Evolutionary conservation across 75 land plant species (phyloP).

Genomic region (Cryptomeria japonica): DNA sequence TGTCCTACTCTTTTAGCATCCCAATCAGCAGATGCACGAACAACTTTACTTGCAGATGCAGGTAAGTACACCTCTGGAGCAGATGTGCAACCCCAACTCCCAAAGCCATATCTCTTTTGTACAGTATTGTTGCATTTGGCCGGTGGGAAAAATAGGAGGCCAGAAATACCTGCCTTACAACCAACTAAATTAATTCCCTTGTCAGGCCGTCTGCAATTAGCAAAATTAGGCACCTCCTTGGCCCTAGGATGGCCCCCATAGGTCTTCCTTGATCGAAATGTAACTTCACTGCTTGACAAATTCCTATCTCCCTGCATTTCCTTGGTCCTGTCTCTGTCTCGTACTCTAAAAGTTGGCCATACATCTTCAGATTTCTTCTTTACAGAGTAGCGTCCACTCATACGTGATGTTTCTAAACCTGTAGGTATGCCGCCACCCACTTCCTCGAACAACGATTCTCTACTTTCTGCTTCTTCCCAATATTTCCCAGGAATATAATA

Average conservation of each 20-base stretch:
- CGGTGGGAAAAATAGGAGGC: constrained; percentile 1
- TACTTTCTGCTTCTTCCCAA: constrained; percentile 3
- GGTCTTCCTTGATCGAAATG: neutral
- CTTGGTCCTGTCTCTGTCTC: neutral
- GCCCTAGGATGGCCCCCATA: neutral
- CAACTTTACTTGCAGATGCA: constrained; percentile 23
- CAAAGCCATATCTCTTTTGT: constrained; percentile 15
- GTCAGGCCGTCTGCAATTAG: neutral
- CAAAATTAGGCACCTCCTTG: constrained; percentile 8
- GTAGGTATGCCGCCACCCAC: neutral
- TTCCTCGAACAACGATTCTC: neutral
- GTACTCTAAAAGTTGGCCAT: constrained; percentile 4
- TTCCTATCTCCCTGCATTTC: neutral
- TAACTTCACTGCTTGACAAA: neutral
- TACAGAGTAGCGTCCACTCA: neutral
- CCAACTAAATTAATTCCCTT: constrained; percentile 3
- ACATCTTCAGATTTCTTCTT: constrained; percentile 12
- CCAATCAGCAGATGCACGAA: constrained; percentile 45
- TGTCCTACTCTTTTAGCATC: constrained; percentile 30
- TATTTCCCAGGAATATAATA: neutral
- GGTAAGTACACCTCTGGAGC: constrained; percentile 30
- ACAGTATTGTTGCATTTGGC: neutral
- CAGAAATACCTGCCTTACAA: constrained; percentile 10
- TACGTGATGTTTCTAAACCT: neutral
- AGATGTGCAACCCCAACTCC: constrained; percentile 40